Evolutionary conservation across 495 filamentous ascomycete species (phyloP).

Genomic region (Penicillium macrosclerotiorum): DNA sequence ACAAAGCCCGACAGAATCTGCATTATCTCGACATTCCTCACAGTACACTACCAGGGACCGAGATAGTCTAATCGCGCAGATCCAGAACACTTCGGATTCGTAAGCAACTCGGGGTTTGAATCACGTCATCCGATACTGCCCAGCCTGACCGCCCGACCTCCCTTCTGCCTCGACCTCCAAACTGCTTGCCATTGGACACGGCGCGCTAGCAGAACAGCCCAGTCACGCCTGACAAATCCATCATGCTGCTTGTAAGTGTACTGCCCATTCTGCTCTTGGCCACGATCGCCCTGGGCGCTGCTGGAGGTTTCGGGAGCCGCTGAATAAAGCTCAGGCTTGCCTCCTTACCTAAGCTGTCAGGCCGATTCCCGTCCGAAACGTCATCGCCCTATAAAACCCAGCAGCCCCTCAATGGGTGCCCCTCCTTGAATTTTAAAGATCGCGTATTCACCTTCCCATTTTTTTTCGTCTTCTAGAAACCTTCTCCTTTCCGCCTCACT

Average conservation of each 20-base stretch:
- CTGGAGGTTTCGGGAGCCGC: neutral
- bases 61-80: neutral
- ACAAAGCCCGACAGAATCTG: too few species aligned
- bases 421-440: constrained; percentile 21
- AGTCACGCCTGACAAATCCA: constrained; percentile 5
- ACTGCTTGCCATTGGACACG: neutral
- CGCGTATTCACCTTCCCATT: constrained; percentile 7
- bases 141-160: neutral
- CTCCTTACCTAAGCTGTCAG: constrained; percentile 25
- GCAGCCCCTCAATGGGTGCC: constrained; percentile 25
- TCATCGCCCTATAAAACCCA: constrained; percentile 30
- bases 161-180: neutral
- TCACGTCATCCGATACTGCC: constrained; percentile 4
- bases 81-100: constrained; percentile 4
- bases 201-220: neutral
- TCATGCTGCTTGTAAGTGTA: neutral
- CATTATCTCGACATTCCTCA: too few species aligned
- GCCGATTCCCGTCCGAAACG: constrained; percentile 19
- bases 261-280: neutral
- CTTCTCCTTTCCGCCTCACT: constrained; percentile 14
- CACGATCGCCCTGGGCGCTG: neutral
- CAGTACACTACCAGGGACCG: too few species aligned
- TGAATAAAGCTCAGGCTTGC: constrained; percentile 15
- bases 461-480: constrained; percentile 21
- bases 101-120: too few species aligned